These are phyloP conservation scores for Trapa bicornis DNA, from an alignment of 345 rosid species.

Conservation along the genomic window DNA sequence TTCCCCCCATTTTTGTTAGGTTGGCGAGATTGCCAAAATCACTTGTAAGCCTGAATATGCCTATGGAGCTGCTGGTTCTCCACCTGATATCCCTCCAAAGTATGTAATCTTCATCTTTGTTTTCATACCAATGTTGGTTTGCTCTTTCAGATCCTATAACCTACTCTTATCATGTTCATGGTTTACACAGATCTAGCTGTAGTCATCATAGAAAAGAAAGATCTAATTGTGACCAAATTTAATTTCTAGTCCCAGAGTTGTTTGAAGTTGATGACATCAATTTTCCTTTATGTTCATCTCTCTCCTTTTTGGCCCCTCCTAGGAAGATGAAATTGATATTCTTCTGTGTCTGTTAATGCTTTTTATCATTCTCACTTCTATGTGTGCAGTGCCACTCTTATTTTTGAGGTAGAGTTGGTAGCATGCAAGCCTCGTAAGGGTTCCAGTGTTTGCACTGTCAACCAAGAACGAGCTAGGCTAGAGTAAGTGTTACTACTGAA, in stretches of 20 bases:
- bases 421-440: slow-evolving; percentile 76
- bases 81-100: slow-evolving; percentile 86
- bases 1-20: slow-evolving; percentile 28
- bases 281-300: neutral
- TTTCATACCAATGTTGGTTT: neutral
- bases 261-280: neutral
- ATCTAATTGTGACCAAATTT: neutral
- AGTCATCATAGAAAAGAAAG: neutral
- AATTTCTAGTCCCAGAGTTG: neutral
- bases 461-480: slow-evolving; percentile 81
- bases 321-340: neutral
- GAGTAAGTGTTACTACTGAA: slow-evolving; percentile 37
- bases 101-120: slow-evolving; percentile 18
- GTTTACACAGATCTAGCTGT: neutral
- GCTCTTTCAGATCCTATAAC: neutral
- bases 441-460: slow-evolving; percentile 50
- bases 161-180: neutral
- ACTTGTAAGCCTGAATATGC: slow-evolving; percentile 93
- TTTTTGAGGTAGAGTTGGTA: slow-evolving; percentile 74
- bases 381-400: neutral
- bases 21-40: slow-evolving; percentile 89
- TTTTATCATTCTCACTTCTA: neutral
- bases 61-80: slow-evolving; percentile 78
- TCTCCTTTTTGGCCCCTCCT: too few relatives aligned
- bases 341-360: neutral